Conservation (phyloP, 257 asterid species). For the Apocynum venetum region DNA sequence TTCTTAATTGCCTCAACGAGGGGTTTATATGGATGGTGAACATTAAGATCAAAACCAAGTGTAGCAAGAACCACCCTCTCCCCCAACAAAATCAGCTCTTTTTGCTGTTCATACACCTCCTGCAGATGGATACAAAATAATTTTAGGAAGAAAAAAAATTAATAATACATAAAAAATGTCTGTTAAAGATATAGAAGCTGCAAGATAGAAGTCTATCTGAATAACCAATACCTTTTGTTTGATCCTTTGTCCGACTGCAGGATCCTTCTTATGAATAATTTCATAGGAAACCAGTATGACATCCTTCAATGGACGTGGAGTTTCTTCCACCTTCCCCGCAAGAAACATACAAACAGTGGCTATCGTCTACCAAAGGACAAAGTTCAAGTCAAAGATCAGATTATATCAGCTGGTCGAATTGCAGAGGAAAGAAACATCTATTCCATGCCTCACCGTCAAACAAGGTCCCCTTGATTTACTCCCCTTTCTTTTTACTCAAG, state of each 20-base stretch:
- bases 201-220: slow-evolving; percentile 9
- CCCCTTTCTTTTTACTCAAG: not conserved
- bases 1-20: slow-evolving; percentile 92
- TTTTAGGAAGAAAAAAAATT: not conserved
- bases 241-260: slow-evolving; percentile 72
- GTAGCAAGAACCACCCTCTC: slow-evolving; percentile 92
- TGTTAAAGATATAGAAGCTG: slow-evolving; percentile 1
- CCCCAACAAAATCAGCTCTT: slow-evolving; percentile 71
- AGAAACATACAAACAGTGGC: slow-evolving; percentile 99
- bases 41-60: slow-evolving; percentile 79
- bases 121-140: slow-evolving; percentile 32
- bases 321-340: slow-evolving; percentile 99
- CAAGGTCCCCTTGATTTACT: not conserved
- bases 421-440: not conserved
- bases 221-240: slow-evolving; percentile 67
- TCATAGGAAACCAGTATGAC: slow-evolving; percentile 90
- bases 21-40: slow-evolving; percentile 90
- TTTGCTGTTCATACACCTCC: slow-evolving; percentile 94
- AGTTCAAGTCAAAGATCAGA: slow-evolving; percentile 3
- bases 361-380: slow-evolving; percentile 50
- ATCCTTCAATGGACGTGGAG: slow-evolving; percentile 94
- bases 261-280: slow-evolving; percentile 75
- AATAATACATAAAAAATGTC: not conserved
- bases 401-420: not conserved
- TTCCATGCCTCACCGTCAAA: not conserved